Evolutionary conservation across 148 eudicot species (phyloP), one percentile per base, ranked within the genome.

Genomic region (Fagopyrum esculentum): DNA sequence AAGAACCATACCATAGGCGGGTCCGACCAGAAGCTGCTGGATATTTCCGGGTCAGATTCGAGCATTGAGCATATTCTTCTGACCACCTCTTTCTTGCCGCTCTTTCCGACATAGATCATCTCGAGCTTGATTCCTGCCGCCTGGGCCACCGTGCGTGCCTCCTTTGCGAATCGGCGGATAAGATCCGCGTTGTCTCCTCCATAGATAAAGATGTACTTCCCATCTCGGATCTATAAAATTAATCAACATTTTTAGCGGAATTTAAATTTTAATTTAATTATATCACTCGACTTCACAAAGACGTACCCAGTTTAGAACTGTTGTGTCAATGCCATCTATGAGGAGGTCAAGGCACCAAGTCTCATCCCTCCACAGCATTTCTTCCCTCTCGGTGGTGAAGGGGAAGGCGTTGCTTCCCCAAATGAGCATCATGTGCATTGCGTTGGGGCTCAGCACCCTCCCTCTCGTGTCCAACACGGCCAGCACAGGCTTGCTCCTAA

Each of bases 401-500:
- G 91, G 91, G 46, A 90, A 90, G 22, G 94, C 91, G 8, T 50
- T 74, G 79, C 84, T 86, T 73, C 87, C 88, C 94, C 94, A 90
- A 9, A 88, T 88, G 88, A 86, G 85, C 94, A 90, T 90, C 94
- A 90, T 90, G 77, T 88, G 91, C 69, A 88, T 77, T 1, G 94
- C 94, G 64, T 90, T 90, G 0, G 89, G 90, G 78, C 85, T 86
- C 68, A 88, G 74, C 64, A 86, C 86, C 72, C 61, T 83, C 8
- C 94, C 94, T 35, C 81, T 86, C 15, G 88, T 84, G 82, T 88
- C 91, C 46, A 88, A 30, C 45, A 88, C 94, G 6, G 88, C 94
- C 6, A 90, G 85, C 47, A 88, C 84, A 10, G 91, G 88, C 76
- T 80, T 85, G 52, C 82, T 78, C 70, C 77, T 73, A 76, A 83